Percentiles rank a stretch among this genome's conserved stretches.
These are phyloP conservation scores for Coleophoma cylindrospora DNA, from an alignment of 2,329 filamentous ascomycete species.

Conservation along the genomic window DNA sequence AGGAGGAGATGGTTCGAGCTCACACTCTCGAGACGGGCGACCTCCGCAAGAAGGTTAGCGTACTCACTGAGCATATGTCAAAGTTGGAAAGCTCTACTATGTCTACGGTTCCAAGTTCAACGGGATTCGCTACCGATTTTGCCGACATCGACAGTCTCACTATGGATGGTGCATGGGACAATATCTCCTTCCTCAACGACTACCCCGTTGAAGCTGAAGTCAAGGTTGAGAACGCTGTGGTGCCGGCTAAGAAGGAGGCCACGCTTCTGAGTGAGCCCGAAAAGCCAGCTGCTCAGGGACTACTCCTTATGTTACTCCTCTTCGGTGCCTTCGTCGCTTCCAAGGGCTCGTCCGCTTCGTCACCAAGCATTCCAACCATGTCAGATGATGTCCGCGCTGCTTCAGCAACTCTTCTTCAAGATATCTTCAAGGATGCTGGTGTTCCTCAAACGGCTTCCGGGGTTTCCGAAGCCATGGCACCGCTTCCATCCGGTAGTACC, in stretches of 20 bases:
- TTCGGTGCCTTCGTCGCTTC: slow-evolving; percentile 95
- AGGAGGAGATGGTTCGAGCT: slow-evolving; percentile 82
- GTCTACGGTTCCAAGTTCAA: slow-evolving; percentile 46
- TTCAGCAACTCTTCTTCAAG: slow-evolving; percentile 72
- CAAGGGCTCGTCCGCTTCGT: slow-evolving; percentile 51
- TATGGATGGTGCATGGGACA: slow-evolving; percentile 80
- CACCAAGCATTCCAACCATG: slow-evolving; percentile 69
- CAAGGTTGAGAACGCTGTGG: slow-evolving; percentile 50
- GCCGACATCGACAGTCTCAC: slow-evolving; percentile 78
- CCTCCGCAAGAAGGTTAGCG: slow-evolving; percentile 85
- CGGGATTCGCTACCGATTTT: slow-evolving; percentile 66
- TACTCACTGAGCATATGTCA: slow-evolving; percentile 69
- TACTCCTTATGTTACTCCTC: slow-evolving; percentile 93
- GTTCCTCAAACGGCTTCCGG: slow-evolving; percentile 39
- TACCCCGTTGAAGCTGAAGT: slow-evolving; percentile 58
- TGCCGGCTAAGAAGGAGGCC: slow-evolving; percentile 49
- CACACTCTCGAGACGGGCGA: slow-evolving; percentile 90
- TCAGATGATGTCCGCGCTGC: slow-evolving; percentile 77
- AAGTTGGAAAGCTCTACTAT: slow-evolving; percentile 61
- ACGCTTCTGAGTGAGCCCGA: slow-evolving; percentile 44
- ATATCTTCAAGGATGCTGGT: slow-evolving; percentile 76
- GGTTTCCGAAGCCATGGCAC: slow-evolving; percentile 35
- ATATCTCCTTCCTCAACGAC: slow-evolving; percentile 72
- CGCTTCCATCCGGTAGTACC: slow-evolving; percentile 45
- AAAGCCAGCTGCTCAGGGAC: slow-evolving; percentile 68